Base-by-base conservation (phyloP, 2,329 filamentous ascomycete genomes). In the Cladophialophora psammophila region DNA sequence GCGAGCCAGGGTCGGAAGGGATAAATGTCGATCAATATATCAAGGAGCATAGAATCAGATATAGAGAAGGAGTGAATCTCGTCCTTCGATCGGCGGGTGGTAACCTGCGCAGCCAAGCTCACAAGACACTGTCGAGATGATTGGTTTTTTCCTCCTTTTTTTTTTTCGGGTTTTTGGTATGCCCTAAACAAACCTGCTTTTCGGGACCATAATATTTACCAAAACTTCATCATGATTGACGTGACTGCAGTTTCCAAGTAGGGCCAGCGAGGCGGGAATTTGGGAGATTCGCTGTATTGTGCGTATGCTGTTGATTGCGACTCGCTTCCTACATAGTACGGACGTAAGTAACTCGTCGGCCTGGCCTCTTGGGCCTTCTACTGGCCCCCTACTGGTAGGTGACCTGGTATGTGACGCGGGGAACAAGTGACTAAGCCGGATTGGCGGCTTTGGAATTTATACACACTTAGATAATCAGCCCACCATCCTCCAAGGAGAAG, bases 381-480 rank as follows among this genome's bases (percentile, higher is more conserved):
- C 26, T 26, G 26, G 26, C 26, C 26, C 26, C 26, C 26, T 26
- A 26, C 26, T 26, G 2, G 26, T 26, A 26, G 26, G 26, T 26
- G 26, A 26, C 26, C 3, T 1, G 8, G 18, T 26, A 12, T 26
- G 45, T 5, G 45, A 31, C 53, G 53, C 53, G 53, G 53, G 53
- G 53, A 34, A 55, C 34, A 8, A 35, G 34, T n/a, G 7, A 18
- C 53, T 55, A 55, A 54, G 13, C 52, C 26, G 4, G 26, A 54
- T 54, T 54, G 52, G 32, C 34, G 31, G 18, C 18, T 55, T 55
- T 35, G 53, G 53, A 10, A 34, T 35, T 55, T 2, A 20, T 26
- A 55, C 15, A 10, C n/a, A 12, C 53, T 55, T 55, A 55, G 12
- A 12, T 55, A 55, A 55, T 55, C 53, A 31, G 20, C 7, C 20